Percentiles rank a stretch among this genome's conserved stretches.
Conservation (phyloP, 331 rosid species). For the Erythrophleum ivorense region DNA sequence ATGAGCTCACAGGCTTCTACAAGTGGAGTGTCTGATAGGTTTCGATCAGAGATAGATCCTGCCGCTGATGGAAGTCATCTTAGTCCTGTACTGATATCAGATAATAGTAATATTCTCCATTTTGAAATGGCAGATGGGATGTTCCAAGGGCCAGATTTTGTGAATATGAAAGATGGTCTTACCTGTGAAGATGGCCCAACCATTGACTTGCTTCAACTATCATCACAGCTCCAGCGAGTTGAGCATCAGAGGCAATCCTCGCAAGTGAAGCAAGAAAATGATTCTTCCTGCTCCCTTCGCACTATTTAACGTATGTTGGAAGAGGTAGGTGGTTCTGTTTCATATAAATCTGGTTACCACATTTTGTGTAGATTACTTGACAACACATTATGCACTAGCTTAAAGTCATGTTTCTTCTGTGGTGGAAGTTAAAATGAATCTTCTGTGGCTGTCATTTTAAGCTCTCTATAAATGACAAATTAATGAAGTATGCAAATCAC, state of each 20-base stretch:
- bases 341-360: neutral
- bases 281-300: conserved; percentile 64
- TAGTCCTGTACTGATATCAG: conserved; percentile 53
- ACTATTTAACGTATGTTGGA: conserved; percentile 49
- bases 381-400: neutral
- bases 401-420: conserved; percentile 18
- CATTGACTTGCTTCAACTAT: conserved; percentile 74
- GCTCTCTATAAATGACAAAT: neutral
- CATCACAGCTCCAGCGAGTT: conserved; percentile 83
- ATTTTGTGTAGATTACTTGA: neutral
- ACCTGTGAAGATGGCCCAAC: conserved; percentile 61
- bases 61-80: conserved; percentile 50
- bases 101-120: conserved; percentile 53
- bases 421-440: neutral
- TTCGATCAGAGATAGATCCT: conserved; percentile 52
- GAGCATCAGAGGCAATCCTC: conserved; percentile 68
- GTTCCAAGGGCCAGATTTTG: conserved; percentile 59
- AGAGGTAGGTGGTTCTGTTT: conserved; percentile 29
- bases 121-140: conserved; percentile 61
- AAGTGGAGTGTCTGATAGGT: conserved; percentile 54
- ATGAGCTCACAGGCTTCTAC: conserved; percentile 61
- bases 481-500: no score
- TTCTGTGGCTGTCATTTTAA: neutral
- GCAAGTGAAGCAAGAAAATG: conserved; percentile 62
- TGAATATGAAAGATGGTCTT: conserved; percentile 47